Base-by-base conservation (phyloP, 2,329 filamentous ascomycete species). In the Alternaria gansuensis region DNA sequence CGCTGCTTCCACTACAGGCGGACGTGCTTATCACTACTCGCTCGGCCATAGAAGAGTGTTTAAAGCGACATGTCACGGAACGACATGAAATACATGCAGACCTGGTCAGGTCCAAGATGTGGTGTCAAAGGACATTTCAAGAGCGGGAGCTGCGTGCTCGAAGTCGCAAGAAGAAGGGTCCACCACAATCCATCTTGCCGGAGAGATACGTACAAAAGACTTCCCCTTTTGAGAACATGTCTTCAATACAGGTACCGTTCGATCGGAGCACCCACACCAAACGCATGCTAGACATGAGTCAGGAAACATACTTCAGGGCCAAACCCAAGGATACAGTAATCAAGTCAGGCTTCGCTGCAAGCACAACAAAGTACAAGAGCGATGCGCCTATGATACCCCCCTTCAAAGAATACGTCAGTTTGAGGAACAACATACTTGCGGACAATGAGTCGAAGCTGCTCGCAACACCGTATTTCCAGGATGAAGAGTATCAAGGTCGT, bases 371-470 rank as follows among this genome's bases (percentile, higher is more conserved):
- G 21, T 71, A 68, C 52, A 60, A 51, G 23, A 60, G 65, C 4
- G 59, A 59, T 13, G 61, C 62, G 33, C 46, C 68, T 11, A 29
- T 52, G 2, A 60, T 80, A 23, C 80, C 80, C 3, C 59, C 57
- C 9, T 82, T 79, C 63, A 75, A 72, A 2, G 77, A 80, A 56
- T 81, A 79, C 58, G 75, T 79, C n/a, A 75, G 69, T 37, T 67
- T 82, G 41, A 75, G 73, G 48, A 64, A 75, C 37, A 82, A 78
- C 54, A 66, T 82, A 3, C 74, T 82, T 0, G 73, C 77, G 4
- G 72, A 76, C 13, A 82, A 82, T 50, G 71, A 76, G 31, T 75
- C 66, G 2, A 78, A 72, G 24, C 54, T 82, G n/a, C 71, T 78
- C n/a, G 73, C 75, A 23, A 78, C 75, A 68, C 73, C 74, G 1